Percentiles rank a stretch among this genome's conserved stretches.
These are phyloP conservation scores for Sporothrix sp. DNA, from an alignment of 2,329 filamentous ascomycete species.

Conservation along the genomic window DNA sequence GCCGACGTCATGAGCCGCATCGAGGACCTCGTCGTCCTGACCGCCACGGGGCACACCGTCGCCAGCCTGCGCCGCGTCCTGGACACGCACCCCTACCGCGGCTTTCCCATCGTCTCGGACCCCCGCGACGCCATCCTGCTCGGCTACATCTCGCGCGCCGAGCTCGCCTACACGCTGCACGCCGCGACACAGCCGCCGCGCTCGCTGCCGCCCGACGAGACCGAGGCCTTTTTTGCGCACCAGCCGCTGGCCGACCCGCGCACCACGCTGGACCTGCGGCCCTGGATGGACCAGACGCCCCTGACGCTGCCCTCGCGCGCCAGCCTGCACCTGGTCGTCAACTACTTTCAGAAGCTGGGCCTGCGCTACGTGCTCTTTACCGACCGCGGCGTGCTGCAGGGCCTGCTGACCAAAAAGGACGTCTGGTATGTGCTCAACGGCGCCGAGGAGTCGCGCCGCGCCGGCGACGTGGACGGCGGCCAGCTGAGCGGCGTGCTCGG, in stretches of 20 bases:
- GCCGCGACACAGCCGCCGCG: conserved; percentile 47
- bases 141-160: conserved; percentile 88
- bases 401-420: conserved; percentile 93
- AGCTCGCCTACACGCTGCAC: conserved; percentile 72
- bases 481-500: too few relatives aligned
- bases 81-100: conserved; percentile 66
- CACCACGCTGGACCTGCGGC: conserved; percentile 73
- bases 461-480: conserved; percentile 47
- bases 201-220: conserved; percentile 56
- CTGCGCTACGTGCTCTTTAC: conserved; percentile 82
- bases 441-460: conserved; percentile 49
- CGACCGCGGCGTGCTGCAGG: conserved; percentile 71
- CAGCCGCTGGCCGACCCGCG: conserved; percentile 70
- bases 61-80: conserved; percentile 63
- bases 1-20: conserved; percentile 84
- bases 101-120: conserved; percentile 83
- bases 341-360: conserved; percentile 91
- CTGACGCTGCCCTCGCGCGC: conserved; percentile 74
- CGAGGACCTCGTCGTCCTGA: conserved; percentile 81
- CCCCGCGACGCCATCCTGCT: conserved; percentile 67
- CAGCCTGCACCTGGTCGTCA: conserved; percentile 73
- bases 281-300: conserved; percentile 99
- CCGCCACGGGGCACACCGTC: conserved; percentile 81
- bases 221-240: conserved; percentile 72
- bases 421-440: conserved; percentile 88